Percentiles rank a stretch among this genome's conserved stretches.
These are phyloP conservation scores for Hyphopichia wangnamkhiaoensis DNA, from an alignment of 1,139 yeast genomes.

Conservation along the genomic window DNA sequence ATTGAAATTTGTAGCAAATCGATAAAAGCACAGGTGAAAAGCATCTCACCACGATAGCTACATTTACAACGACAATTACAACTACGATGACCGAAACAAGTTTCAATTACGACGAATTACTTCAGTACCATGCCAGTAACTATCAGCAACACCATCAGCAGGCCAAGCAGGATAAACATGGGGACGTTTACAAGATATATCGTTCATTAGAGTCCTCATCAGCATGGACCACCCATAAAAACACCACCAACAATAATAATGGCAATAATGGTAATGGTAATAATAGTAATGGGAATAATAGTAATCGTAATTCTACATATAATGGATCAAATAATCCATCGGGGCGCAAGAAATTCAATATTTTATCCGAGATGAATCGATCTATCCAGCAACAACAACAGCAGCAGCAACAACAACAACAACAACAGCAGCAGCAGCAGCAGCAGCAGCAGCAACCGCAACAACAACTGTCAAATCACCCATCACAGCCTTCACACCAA, in stretches of 20 bases:
- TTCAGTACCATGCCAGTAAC: background rate
- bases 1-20: too few species aligned
- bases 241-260: background rate
- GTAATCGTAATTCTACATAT: conserved; percentile 1
- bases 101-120: background rate
- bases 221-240: conserved; percentile 18
- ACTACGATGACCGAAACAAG: background rate
- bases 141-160: background rate
- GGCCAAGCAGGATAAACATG: conserved; percentile 14
- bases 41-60: conserved; percentile 1
- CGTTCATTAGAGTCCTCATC: conserved; percentile 23
- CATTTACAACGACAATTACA: background rate
- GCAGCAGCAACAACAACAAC: conserved; percentile 5
- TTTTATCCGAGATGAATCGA: conserved; percentile 7
- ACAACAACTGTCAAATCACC: background rate
- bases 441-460: too few species aligned
- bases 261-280: background rate
- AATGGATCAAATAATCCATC: conserved; percentile 4
- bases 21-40: conserved; percentile 3
- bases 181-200: conserved; percentile 18
- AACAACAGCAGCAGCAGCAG: background rate
- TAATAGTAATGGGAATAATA: conserved; percentile 4
- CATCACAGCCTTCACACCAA: background rate
- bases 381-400: conserved; percentile 8
- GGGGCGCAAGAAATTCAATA: conserved; percentile 4